phyloP scores from a whole-genome alignment of 495 filamentous ascomycete species.

The Penicillium steckii region DNA sequence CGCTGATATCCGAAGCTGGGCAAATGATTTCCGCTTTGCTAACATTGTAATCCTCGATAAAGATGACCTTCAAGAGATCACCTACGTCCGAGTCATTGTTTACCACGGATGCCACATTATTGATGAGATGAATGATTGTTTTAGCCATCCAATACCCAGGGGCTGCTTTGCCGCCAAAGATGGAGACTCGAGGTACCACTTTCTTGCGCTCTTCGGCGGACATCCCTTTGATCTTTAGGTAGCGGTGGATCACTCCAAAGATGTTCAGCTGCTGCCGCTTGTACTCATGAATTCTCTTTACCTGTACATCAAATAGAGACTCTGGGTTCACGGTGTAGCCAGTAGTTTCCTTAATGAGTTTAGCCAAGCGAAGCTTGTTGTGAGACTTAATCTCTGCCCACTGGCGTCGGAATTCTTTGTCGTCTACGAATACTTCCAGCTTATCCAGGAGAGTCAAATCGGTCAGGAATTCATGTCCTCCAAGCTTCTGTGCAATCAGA shows the following conservation, averaged over 20 bases:
- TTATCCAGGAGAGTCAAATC: conserved; percentile 83
- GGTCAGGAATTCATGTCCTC: conserved; percentile 78
- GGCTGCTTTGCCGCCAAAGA: conserved; percentile 97
- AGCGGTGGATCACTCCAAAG: conserved; percentile 95
- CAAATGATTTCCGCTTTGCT: conserved; percentile 97
- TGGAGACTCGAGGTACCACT: conserved; percentile 85
- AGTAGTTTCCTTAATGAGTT: conserved; percentile 79
- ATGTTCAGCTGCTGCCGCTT: conserved; percentile 99
- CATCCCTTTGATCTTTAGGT: conserved; percentile 85
- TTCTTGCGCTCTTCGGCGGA: conserved; percentile 83
- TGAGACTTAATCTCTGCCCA: conserved; percentile 86
- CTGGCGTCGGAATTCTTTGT: conserved; percentile 85
- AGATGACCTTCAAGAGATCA: conserved; percentile 93
- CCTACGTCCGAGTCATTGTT: conserved; percentile 91
- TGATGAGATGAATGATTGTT: conserved; percentile 95
- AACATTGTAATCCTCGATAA: conserved; percentile 98
- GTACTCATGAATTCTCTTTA: conserved; percentile 99
- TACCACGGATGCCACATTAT: conserved; percentile 85
- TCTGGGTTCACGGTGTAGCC: conserved; percentile 81
- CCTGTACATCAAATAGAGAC: conserved; percentile 92
- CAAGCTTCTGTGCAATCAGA: conserved; percentile 85
- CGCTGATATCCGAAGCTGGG: conserved; percentile 92
- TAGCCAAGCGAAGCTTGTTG: conserved; percentile 80
- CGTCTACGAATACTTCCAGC: conserved; percentile 75
- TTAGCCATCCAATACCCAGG: conserved; percentile 99